These are phyloP conservation scores for Tetradesmus obliquus DNA, from an alignment of 139 green algal species.

Conservation along the genomic window DNA sequence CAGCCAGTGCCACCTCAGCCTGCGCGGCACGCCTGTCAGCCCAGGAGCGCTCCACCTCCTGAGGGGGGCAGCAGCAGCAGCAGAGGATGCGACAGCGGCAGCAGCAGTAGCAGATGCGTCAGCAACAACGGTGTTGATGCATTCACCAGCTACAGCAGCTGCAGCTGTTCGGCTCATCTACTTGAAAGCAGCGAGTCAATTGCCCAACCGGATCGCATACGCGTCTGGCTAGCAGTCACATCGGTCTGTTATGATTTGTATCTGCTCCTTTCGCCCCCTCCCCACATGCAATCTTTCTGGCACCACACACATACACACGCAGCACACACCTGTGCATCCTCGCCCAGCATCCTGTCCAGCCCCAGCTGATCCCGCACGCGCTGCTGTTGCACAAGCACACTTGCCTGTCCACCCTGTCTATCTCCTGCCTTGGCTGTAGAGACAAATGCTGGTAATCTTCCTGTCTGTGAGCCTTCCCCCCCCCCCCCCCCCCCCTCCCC, in stretches of 20 bases:
- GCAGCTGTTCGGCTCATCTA: background rate
- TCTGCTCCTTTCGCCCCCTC: too few relatives aligned
- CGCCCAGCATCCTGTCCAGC: constrained; percentile 13
- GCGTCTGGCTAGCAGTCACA: background rate
- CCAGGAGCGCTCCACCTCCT: constrained; percentile 27
- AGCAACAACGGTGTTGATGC: background rate
- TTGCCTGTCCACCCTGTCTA: too few relatives aligned
- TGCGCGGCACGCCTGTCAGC: background rate
- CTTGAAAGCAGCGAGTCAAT: background rate
- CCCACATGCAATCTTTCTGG: too few relatives aligned
- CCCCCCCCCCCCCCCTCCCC: too few relatives aligned
- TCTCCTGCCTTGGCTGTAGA: too few relatives aligned
- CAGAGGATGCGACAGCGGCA: background rate
- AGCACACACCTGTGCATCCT: constrained; percentile 4
- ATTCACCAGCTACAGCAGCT: background rate
- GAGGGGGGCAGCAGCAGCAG: background rate
- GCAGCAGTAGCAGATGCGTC: background rate
- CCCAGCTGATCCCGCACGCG: constrained; percentile 7
- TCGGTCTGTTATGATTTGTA: too few relatives aligned
- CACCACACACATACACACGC: too few relatives aligned
- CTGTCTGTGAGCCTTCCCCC: background rate
- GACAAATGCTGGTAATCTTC: background rate
- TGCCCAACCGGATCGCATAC: background rate
- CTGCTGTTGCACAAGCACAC: too few relatives aligned
- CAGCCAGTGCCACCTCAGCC: constrained; percentile 6